Base-by-base conservation (phyloP, 1,139 yeast species). In the Protomyces lactucae-debilis region DNA sequence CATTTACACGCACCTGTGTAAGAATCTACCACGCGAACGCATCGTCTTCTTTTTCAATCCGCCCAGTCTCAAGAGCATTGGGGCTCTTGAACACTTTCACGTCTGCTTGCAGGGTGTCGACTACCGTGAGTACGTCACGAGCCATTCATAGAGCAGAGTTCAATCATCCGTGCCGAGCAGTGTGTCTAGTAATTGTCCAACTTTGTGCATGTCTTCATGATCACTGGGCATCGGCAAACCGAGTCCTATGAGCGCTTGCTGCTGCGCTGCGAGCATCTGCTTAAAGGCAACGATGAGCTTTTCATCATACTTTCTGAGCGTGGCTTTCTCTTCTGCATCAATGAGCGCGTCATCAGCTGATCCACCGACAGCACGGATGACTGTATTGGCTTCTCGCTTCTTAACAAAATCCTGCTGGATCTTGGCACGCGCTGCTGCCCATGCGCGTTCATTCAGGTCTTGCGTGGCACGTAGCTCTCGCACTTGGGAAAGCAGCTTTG, bases 51-150 rank as follows among this genome's bases (percentile, higher is more conserved):
- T 63, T 35, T n/a, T 39, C 28, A 63, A 63, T 16, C 59, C 57
- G 40, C 57, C 59, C 12, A 36, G 43, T 8, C 36, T 63, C 45
- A 57, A 56, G 46, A 63, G 65, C 52, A 56, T 63, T 35, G 64
- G 37, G 3, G 43, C 28, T 23, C 37, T 63, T 14, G 65, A 63
- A 32, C 65, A 63, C 37, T 63, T 63, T 32, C 65, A 63, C n/a
- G 64, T 63, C 59, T 40, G 63, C 43, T 51, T 61, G 32, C 21
- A 37, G 2, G 52, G 23, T 18, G 54, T 46, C 12, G 54, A 56
- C 51, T 52, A 16, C 5, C 35, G 43, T 9, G 14, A 36, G 35
- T 56, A 46, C 45, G 53, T 56, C 36, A 46, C 60, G 18, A 16
- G 25, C 25, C 12, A n/a, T 18, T n/a, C 48, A 18, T 43, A 43